phyloP scores from a whole-genome alignment of 2,329 filamentous ascomycete genomes.

The Diplodia sapinea region DNA sequence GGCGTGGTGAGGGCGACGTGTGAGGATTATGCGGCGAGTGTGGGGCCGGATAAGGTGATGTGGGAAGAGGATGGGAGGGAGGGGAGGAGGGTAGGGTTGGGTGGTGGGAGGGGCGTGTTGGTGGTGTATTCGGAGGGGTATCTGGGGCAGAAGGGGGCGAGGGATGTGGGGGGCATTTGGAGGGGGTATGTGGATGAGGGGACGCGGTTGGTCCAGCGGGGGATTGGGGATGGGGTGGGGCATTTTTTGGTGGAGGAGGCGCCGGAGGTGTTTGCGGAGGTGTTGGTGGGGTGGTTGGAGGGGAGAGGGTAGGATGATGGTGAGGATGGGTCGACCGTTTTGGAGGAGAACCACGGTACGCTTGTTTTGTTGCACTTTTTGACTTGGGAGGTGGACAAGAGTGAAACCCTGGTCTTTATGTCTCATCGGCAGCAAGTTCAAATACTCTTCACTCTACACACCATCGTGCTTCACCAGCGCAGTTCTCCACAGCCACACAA shows the following conservation, averaged over 20 bases:
- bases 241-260: conserved; percentile 52
- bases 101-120: conserved; percentile 37
- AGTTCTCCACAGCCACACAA: background rate
- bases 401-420: background rate
- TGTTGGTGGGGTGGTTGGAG: conserved; percentile 29
- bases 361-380: background rate
- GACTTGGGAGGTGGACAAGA: background rate
- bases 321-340: background rate
- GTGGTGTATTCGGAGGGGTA: background rate
- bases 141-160: conserved; percentile 52
- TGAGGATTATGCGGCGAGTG: conserved; percentile 61
- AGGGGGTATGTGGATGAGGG: conserved; percentile 48
- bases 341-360: background rate
- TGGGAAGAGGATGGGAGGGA: conserved; percentile 47
- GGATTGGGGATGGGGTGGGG: conserved; percentile 36
- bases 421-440: background rate
- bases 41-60: conserved; percentile 54
- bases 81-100: background rate
- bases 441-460: background rate
- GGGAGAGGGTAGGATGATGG: background rate
- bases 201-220: conserved; percentile 57
- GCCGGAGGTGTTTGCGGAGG: conserved; percentile 51
- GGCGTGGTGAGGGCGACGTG: conserved; percentile 57
- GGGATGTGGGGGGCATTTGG: conserved; percentile 61
- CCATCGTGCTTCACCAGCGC: background rate